Percentiles rank a stretch among this genome's conserved stretches.
These are phyloP conservation scores for Daldinia vernicosa DNA, from an alignment of 495 filamentous ascomycete species.

Conservation along the genomic window DNA sequence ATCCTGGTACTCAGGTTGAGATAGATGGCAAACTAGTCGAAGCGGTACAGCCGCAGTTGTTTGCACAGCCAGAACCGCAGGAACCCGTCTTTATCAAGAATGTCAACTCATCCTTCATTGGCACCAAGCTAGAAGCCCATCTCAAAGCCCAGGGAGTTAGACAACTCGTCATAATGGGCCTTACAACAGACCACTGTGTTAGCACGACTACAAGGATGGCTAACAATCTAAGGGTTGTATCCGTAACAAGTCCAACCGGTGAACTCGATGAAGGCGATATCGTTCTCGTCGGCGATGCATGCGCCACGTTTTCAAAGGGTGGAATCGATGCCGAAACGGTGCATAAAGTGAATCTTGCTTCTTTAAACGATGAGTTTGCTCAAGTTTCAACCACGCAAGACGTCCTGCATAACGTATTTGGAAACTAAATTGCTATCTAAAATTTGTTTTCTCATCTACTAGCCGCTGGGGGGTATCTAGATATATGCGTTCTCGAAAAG, in stretches of 20 bases:
- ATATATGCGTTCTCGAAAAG: neutral
- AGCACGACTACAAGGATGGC: slow-evolving; percentile 62
- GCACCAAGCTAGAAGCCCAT: slow-evolving; percentile 53
- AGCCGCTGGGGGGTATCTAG: neutral
- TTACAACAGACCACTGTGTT: slow-evolving; percentile 62
- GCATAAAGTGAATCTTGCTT: slow-evolving; percentile 58
- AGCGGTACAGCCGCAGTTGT: slow-evolving; percentile 50
- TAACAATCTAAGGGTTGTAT: slow-evolving; percentile 57
- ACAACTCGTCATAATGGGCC: slow-evolving; percentile 54
- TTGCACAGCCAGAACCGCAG: slow-evolving; percentile 50
- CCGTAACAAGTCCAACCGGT: slow-evolving; percentile 36
- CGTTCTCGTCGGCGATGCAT: slow-evolving; percentile 16
- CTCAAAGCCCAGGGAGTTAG: slow-evolving; percentile 49
- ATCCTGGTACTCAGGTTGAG: slow-evolving; percentile 40
- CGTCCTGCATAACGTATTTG: neutral
- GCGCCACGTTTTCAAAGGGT: slow-evolving; percentile 57
- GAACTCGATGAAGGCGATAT: slow-evolving; percentile 53
- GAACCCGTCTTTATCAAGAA: slow-evolving; percentile 58
- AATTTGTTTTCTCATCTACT: neutral
- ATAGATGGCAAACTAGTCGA: slow-evolving; percentile 29
- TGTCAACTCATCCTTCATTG: slow-evolving; percentile 61
- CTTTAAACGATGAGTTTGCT: slow-evolving; percentile 45
- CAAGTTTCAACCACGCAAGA: neutral
- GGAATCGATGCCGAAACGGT: slow-evolving; percentile 58
- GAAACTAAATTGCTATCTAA: neutral